phyloP scores from a whole-genome alignment of 1,139 yeast species.

The Saccharomycopsis hybrid region DNA sequence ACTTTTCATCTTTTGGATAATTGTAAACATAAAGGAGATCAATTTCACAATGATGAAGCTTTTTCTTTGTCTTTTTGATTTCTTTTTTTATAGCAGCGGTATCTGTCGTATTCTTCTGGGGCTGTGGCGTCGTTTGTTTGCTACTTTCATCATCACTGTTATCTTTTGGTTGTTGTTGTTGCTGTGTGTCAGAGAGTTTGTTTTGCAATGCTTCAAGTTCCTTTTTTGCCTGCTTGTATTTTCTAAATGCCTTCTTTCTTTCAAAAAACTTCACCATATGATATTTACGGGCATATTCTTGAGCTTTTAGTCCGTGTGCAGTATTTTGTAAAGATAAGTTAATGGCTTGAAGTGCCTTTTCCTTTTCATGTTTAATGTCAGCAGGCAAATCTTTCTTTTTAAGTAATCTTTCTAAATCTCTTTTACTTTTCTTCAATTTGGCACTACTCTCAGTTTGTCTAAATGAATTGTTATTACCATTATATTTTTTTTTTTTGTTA shows the following conservation, averaged over 20 bases:
- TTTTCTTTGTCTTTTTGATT: constrained; percentile 45
- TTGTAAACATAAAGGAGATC: constrained; percentile 73
- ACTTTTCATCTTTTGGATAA: constrained; percentile 77
- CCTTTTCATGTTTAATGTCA: constrained; percentile 70
- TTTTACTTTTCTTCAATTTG: constrained; percentile 73
- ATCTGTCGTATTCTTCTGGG: too few species aligned
- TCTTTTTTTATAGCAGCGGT: constrained; percentile 41
- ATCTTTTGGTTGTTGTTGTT: constrained; percentile 22
- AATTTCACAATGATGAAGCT: constrained; percentile 51
- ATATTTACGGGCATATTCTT: constrained; percentile 66
- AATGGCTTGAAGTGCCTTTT: constrained; percentile 76
- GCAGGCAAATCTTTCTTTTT: constrained; percentile 54
- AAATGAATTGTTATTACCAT: not conserved
- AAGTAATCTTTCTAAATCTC: constrained; percentile 75
- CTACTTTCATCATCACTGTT: constrained; percentile 26
- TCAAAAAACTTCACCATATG: constrained; percentile 95
- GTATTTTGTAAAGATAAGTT: constrained; percentile 57
- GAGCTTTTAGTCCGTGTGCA: constrained; percentile 44
- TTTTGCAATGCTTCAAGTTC: constrained; percentile 37
- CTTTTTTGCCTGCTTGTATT: constrained; percentile 58
- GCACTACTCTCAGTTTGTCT: constrained; percentile 25
- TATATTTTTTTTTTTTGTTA: not conserved
- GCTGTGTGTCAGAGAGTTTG: constrained; percentile 17
- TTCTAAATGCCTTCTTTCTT: constrained; percentile 76
- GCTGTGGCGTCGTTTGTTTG: constrained; percentile 22